Percentiles rank a stretch among this genome's conserved stretches.
Evolutionary conservation across 805 yeast species (phyloP).

Genomic region (Candida vartiovaarae): DNA sequence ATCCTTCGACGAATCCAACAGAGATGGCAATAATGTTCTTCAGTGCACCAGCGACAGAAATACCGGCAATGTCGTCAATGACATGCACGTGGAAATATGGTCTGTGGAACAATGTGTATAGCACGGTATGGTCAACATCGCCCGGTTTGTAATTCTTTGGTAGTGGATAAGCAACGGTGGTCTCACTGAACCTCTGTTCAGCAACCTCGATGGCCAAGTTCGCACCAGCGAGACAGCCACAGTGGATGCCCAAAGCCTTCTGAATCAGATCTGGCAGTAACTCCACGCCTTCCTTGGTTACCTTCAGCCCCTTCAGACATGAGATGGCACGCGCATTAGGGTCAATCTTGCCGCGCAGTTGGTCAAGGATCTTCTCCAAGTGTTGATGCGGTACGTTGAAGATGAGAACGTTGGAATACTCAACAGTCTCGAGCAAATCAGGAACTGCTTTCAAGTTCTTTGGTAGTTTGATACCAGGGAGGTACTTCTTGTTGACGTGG

Average conservation of each 20-base stretch:
- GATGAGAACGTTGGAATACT: conserved; percentile 74
- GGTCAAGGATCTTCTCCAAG: conserved; percentile 61
- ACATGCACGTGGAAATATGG: conserved; percentile 94
- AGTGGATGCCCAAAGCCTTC: conserved; percentile 70
- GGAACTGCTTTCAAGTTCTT: conserved; percentile 78
- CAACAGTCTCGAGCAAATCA: conserved; percentile 61
- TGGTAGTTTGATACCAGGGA: conserved; percentile 81
- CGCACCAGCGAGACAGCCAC: conserved; percentile 95
- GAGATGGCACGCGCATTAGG: conserved; percentile 78
- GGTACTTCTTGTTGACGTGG: conserved; percentile 88
- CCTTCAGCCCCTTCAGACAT: conserved; percentile 90
- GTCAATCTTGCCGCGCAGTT: conserved; percentile 65
- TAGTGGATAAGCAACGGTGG: conserved; percentile 83
- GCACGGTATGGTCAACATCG: conserved; percentile 63
- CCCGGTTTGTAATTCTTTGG: conserved; percentile 65
- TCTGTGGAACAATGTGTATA: conserved; percentile 85
- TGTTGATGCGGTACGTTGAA: conserved; percentile 97
- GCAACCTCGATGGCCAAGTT: conserved; percentile 96
- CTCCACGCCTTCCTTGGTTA: conserved; percentile 71
- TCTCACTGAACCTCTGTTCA: conserved; percentile 87
- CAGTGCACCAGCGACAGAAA: conserved; percentile 90
- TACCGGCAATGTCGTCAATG: conserved; percentile 87
- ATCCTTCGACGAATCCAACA: conserved; percentile 94
- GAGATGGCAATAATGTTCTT: conserved; percentile 92
- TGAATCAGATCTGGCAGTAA: conserved; percentile 69